Percentiles rank a stretch among this genome's conserved stretches.
Conservation (phyloP, 202 grass and related monocot species). For the Cymbopogon flexuosus region DNA sequence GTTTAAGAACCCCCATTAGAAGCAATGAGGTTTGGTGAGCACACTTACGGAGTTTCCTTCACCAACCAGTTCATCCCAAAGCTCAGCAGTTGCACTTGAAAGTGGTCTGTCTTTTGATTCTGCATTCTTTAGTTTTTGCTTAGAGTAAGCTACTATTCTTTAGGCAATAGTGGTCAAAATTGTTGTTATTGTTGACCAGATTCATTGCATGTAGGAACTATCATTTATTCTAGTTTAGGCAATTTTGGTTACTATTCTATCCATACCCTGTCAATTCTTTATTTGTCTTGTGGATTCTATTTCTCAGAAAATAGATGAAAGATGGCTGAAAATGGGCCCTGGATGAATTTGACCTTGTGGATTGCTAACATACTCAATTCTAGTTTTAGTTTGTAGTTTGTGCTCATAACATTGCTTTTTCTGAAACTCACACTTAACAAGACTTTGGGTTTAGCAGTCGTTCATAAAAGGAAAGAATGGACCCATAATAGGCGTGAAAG, state of each 20-base stretch:
- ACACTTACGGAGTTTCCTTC: background rate
- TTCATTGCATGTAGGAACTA: constrained; percentile 16
- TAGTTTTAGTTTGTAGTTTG: background rate
- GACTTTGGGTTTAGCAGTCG: background rate
- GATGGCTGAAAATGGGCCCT: background rate
- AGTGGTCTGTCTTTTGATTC: background rate
- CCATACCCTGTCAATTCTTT: background rate
- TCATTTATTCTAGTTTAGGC: constrained; percentile 16
- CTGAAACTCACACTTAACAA: background rate
- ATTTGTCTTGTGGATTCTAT: background rate
- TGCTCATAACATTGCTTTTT: background rate
- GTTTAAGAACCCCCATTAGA: background rate
- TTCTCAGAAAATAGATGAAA: background rate
- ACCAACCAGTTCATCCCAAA: background rate
- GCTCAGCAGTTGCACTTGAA: background rate
- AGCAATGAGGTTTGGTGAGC: background rate
- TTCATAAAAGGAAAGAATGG: background rate
- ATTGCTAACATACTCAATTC: background rate
- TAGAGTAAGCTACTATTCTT: background rate
- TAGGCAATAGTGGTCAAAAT: constrained; percentile 35
- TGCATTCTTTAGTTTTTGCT: constrained; percentile 7
- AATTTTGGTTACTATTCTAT: constrained; percentile 12
- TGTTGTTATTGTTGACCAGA: background rate
- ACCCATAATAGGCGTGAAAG: background rate
- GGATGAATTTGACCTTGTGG: background rate